phyloP scores from a whole-genome alignment of 1,284 basidiomycete species.

The Inonotus hispidus region DNA sequence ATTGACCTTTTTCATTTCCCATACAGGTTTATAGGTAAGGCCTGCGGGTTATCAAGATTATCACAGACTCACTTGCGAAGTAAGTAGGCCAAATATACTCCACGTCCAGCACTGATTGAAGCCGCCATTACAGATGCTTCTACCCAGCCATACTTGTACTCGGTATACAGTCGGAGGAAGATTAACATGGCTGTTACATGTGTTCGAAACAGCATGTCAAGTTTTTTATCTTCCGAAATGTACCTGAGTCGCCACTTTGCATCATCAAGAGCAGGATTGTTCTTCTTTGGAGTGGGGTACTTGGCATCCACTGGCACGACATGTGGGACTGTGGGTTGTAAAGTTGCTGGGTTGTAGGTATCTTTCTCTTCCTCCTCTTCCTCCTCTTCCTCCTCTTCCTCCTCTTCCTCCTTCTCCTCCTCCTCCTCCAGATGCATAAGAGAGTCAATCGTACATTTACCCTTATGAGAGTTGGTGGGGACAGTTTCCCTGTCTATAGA shows the following conservation, averaged over 20 bases:
- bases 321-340: too few species aligned
- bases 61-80: conserved; percentile 21
- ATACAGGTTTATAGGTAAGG: conserved; percentile 20
- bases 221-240: not conserved
- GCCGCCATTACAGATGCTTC: not conserved
- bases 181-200: not conserved
- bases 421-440: too few species aligned
- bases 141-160: not conserved
- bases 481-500: too few species aligned
- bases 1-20: conserved; percentile 19
- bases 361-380: too few species aligned
- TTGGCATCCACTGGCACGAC: too few species aligned
- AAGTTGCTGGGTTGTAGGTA: too few species aligned
- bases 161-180: not conserved
- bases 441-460: too few species aligned
- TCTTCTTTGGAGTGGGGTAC: not conserved
- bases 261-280: not conserved
- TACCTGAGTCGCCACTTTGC: not conserved
- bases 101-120: not conserved
- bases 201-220: not conserved
- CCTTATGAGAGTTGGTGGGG: too few species aligned
- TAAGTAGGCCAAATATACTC: conserved; percentile 5
- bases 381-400: too few species aligned
- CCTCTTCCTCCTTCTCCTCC: too few species aligned
- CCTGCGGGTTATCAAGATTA: conserved; percentile 21